Evolutionary conservation across 768 basidiomycete genomes (phyloP).

Genomic region (Suillus lakei): DNA sequence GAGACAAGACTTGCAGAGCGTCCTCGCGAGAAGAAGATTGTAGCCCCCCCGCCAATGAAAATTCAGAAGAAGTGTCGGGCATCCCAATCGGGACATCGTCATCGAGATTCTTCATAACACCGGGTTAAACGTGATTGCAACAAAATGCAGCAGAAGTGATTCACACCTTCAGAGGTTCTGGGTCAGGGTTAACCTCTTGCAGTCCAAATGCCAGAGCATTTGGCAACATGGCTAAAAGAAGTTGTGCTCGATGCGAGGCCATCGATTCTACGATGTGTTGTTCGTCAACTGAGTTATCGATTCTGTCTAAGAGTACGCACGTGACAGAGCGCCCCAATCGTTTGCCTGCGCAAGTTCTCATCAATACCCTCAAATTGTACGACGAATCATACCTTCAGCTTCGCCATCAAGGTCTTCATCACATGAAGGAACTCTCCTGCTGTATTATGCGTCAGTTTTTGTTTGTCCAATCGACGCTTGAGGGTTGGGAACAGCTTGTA

Average conservation of each 20-base stretch:
- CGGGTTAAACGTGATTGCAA: not conserved
- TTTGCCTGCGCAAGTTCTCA: conserved; percentile 46
- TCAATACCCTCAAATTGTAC: not conserved
- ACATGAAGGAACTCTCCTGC: conserved; percentile 60
- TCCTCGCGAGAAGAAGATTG: conserved; percentile 22
- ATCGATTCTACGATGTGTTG: conserved; percentile 44
- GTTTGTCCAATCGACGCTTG: conserved; percentile 52
- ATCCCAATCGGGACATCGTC: conserved; percentile 46
- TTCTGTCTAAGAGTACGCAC: conserved; percentile 38
- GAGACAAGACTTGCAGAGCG: conserved; percentile 19
- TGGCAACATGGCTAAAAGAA: conserved; percentile 46
- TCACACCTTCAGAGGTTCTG: conserved; percentile 55
- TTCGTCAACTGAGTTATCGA: not conserved
- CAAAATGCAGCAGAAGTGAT: conserved; percentile 1
- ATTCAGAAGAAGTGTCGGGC: conserved; percentile 41
- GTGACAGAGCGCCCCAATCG: conserved; percentile 68
- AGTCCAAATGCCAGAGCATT: conserved; percentile 54
- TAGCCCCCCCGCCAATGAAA: conserved; percentile 35
- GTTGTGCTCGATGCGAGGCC: conserved; percentile 51
- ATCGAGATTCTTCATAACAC: conserved; percentile 52
- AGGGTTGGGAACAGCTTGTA: conserved; percentile 56
- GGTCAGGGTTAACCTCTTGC: conserved; percentile 48
- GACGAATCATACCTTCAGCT: conserved; percentile 52
- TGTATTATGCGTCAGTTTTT: conserved; percentile 50
- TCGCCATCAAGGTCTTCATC: conserved; percentile 70